These are phyloP conservation scores for Serendipita sp. DNA, from an alignment of 768 basidiomycete species.

Conservation along the genomic window DNA sequence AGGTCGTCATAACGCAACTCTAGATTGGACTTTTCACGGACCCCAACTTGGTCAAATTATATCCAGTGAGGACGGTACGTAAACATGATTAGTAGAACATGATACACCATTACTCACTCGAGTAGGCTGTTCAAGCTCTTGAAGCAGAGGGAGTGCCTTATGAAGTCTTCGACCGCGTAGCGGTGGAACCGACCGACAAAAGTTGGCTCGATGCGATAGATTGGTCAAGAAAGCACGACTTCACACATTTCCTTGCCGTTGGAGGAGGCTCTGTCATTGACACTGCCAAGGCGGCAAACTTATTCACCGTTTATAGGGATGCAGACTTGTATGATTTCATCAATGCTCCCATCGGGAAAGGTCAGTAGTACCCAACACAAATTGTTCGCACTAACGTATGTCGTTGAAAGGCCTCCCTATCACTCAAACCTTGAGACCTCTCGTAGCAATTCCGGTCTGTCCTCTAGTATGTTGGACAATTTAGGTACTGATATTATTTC, in stretches of 20 bases:
- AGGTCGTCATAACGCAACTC: background rate
- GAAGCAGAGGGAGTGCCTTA: constrained; percentile 62
- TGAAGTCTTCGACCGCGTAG: constrained; percentile 64
- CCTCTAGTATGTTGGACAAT: background rate
- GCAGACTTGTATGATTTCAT: constrained; percentile 91
- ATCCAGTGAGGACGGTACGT: constrained; percentile 66
- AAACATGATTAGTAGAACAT: constrained; percentile 9
- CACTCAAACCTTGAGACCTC: constrained; percentile 50
- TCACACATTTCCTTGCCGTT: constrained; percentile 84
- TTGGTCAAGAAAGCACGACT: constrained; percentile 74
- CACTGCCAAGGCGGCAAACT: constrained; percentile 87
- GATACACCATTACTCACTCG: background rate
- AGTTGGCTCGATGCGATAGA: constrained; percentile 79
- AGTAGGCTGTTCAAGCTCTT: constrained; percentile 61
- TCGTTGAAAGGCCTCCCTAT: constrained; percentile 49
- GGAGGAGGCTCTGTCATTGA: constrained; percentile 94
- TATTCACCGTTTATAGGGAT: constrained; percentile 87
- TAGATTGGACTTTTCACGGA: constrained; percentile 94
- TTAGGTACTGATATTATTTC: constrained; percentile 23
- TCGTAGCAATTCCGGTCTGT: constrained; percentile 40
- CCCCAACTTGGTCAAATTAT: constrained; percentile 61
- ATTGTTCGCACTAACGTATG: background rate
- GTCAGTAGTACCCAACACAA: background rate
- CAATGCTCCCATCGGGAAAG: constrained; percentile 86
- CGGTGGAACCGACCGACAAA: constrained; percentile 83